Evolutionary conservation across 306 rosid genomes (phyloP).

Genomic region (Abrus precatorius): DNA sequence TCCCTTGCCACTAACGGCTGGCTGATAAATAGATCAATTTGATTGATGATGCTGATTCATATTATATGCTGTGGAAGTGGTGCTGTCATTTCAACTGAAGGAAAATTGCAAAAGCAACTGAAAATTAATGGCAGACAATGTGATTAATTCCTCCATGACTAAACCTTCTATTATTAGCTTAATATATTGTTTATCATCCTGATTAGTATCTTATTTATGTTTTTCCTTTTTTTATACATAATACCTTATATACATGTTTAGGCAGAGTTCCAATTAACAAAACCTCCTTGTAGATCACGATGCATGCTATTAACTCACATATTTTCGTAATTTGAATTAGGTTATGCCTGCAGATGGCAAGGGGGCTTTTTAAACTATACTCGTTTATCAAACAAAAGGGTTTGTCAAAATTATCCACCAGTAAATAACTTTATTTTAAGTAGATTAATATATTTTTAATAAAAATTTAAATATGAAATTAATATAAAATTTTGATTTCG

Average conservation of each 20-base stretch:
- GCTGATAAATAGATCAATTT: constrained; percentile 50
- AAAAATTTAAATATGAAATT: too few species aligned
- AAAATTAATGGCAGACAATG: constrained; percentile 56
- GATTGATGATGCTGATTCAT: constrained; percentile 46
- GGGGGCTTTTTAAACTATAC: too few species aligned
- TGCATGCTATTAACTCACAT: not conserved
- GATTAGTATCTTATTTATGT: not conserved
- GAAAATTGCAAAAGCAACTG: constrained; percentile 19
- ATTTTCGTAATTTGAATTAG: not conserved
- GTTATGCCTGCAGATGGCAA: not conserved
- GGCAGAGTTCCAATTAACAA: not conserved
- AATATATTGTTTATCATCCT: not conserved
- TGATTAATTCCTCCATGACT: constrained; percentile 46
- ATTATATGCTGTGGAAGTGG: constrained; percentile 49
- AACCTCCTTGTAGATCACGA: not conserved
- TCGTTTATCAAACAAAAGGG: too few species aligned
- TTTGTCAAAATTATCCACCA: too few species aligned
- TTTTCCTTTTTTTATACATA: not conserved
- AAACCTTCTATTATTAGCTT: constrained; percentile 35
- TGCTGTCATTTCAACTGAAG: constrained; percentile 66
- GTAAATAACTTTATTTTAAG: too few species aligned
- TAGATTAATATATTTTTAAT: too few species aligned
- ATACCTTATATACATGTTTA: not conserved
- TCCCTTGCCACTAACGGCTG: constrained; percentile 42
- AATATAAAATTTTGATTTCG: too few species aligned